phyloP scores from a whole-genome alignment of 805 yeast species.

The Deakozyma indianensis region DNA sequence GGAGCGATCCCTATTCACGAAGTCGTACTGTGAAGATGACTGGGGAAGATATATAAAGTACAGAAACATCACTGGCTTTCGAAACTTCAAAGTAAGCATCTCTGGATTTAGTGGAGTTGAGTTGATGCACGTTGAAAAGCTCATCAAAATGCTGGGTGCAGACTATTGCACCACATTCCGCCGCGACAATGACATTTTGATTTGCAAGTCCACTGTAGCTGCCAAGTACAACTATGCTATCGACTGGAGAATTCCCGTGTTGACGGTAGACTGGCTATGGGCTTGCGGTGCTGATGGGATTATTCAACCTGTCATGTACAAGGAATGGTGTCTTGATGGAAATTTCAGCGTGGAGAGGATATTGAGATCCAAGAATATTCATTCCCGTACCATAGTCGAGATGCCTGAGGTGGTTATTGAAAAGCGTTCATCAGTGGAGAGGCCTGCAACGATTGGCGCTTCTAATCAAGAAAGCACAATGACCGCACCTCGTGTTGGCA shows the following conservation, averaged over 20 bases:
- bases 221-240: conserved; percentile 20
- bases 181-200: conserved; percentile 37
- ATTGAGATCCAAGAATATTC: conserved; percentile 3
- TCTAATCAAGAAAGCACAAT: neutral
- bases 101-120: conserved; percentile 75
- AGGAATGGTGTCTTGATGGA: conserved; percentile 10
- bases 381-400: conserved; percentile 2
- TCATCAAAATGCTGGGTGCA: conserved; percentile 42
- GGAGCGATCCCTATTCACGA: conserved; percentile 56
- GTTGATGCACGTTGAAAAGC: conserved; percentile 50
- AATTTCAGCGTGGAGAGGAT: conserved; percentile 5
- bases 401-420: neutral
- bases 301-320: conserved; percentile 5
- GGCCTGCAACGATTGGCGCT: neutral
- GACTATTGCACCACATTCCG: conserved; percentile 35
- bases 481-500: neutral
- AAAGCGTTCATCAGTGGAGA: neutral
- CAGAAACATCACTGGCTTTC: conserved; percentile 17
- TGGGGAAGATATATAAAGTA: conserved; percentile 38
- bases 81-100: conserved; percentile 30
- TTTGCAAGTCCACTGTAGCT: conserved; percentile 19
- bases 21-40: conserved; percentile 32
- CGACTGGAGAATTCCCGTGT: conserved; percentile 24
- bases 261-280: conserved; percentile 24
- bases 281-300: conserved; percentile 18